A percentile compares a stretch with the other conserved stretches of the same genome.
Evolutionary conservation across 1,139 yeast species (phyloP).

Genomic region (Tardiomyces blankii): DNA sequence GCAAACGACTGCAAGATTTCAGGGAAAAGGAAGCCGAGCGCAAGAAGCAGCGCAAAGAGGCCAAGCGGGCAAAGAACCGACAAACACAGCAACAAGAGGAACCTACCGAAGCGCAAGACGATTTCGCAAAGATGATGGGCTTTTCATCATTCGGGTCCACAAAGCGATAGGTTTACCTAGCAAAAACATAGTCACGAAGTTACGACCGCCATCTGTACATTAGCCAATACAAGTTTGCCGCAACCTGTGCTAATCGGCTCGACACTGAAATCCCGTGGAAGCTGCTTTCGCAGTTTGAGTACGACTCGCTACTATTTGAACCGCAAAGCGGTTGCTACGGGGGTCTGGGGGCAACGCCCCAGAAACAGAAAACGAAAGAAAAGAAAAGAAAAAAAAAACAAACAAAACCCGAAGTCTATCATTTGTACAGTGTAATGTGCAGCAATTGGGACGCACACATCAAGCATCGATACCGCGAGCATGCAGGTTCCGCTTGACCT

Average conservation of each 20-base stretch:
- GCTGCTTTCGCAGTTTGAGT: too few species aligned
- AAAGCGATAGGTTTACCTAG: too few species aligned
- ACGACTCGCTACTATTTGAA: too few species aligned
- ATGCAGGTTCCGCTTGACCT: conserved; percentile 56
- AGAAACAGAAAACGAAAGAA: too few species aligned
- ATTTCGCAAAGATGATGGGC: background rate
- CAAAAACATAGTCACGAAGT: too few species aligned
- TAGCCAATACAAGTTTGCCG: too few species aligned
- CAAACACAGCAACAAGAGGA: conserved; percentile 14
- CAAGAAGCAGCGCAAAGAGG: conserved; percentile 14
- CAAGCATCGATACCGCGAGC: conserved; percentile 15
- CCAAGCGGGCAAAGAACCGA: conserved; percentile 10
- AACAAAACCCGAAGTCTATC: background rate
- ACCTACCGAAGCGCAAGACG: background rate
- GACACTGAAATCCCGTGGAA: too few species aligned
- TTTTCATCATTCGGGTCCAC: background rate
- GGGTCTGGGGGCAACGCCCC: too few species aligned
- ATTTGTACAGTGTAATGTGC: background rate
- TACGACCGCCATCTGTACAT: too few species aligned
- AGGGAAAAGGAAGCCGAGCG: conserved; percentile 33
- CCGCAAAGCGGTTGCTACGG: too few species aligned
- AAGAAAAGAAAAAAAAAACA: background rate
- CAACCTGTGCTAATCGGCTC: too few species aligned
- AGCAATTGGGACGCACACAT: background rate
- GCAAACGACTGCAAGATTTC: conserved; percentile 35